Conservation (phyloP, 2,329 filamentous ascomycete genomes). For the Alternaria dauci region DNA sequence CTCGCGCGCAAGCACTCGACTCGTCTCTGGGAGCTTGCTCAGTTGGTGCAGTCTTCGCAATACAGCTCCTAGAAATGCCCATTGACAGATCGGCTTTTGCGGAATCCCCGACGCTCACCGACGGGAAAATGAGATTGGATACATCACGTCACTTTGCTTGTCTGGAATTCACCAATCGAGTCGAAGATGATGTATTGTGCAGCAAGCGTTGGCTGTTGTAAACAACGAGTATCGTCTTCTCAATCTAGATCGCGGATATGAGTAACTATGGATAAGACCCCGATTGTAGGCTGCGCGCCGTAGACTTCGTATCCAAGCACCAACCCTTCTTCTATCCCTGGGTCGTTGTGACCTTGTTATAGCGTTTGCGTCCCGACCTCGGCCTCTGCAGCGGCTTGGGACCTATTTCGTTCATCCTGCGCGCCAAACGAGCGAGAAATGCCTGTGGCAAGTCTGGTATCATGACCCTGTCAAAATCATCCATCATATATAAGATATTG, state of each 20-base stretch:
- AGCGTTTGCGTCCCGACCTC: background rate
- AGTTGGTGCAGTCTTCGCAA: background rate
- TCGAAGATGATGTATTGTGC: background rate
- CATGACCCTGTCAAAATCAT: background rate
- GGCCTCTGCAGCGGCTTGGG: background rate
- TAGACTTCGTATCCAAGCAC: background rate
- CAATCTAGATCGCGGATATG: background rate
- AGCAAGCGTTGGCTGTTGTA: background rate
- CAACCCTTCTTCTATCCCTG: background rate
- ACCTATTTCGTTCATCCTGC: background rate
- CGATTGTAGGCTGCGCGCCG: background rate
- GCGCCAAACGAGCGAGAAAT: background rate
- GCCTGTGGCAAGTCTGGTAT: background rate
- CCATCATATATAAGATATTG: background rate
- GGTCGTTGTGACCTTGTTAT: background rate
- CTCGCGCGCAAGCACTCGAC: background rate
- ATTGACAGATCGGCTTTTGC: background rate
- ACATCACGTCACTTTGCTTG: background rate
- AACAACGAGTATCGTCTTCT: background rate
- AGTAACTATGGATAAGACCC: background rate
- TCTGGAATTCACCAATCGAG: background rate
- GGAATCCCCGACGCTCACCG: background rate
- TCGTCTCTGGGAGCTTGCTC: background rate
- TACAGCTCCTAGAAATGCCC: background rate
- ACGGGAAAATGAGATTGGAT: background rate